A percentile compares a stretch with the other conserved stretches of the same genome.
Evolutionary conservation across 179 eudicot genomes (phyloP).

Genomic region (Vitellaria paradoxa): DNA sequence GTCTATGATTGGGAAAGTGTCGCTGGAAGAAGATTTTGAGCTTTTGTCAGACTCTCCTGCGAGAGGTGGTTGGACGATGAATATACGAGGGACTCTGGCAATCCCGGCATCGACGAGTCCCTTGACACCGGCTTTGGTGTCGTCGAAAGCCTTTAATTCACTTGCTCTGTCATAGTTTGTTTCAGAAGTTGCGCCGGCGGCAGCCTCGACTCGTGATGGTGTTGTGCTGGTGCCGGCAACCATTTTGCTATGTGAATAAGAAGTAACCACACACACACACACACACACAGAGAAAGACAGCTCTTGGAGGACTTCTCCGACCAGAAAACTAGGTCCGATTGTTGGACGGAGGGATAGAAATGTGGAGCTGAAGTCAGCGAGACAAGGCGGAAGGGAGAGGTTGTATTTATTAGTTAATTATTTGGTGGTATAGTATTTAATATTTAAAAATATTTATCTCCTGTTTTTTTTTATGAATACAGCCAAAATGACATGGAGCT

Average conservation of each 20-base stretch:
- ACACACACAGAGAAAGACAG: too few species aligned
- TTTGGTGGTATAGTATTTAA: too few species aligned
- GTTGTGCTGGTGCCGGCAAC: background rate
- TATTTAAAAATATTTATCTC: too few species aligned
- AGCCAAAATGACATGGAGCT: too few species aligned
- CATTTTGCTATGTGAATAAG: background rate
- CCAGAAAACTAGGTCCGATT: too few species aligned
- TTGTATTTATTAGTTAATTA: too few species aligned
- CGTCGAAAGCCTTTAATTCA: conserved; percentile 6
- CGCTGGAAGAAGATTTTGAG: background rate
- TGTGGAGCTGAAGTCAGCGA: too few species aligned
- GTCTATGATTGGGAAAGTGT: background rate
- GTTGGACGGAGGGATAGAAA: too few species aligned
- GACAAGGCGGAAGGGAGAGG: too few species aligned
- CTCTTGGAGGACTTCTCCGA: too few species aligned
- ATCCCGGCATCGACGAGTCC: conserved; percentile 12
- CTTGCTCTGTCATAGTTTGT: conserved; percentile 1
- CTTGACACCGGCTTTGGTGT: conserved; percentile 9
- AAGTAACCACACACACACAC: too few species aligned
- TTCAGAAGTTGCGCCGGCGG: background rate
- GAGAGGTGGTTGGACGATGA: background rate
- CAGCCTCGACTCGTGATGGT: background rate
- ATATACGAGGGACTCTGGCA: conserved; percentile 5
- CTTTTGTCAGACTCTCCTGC: background rate
- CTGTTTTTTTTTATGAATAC: too few species aligned